These are phyloP conservation scores for Leishmania tarentolae DNA, from an alignment of 208 protist species.

Conservation along the genomic window DNA sequence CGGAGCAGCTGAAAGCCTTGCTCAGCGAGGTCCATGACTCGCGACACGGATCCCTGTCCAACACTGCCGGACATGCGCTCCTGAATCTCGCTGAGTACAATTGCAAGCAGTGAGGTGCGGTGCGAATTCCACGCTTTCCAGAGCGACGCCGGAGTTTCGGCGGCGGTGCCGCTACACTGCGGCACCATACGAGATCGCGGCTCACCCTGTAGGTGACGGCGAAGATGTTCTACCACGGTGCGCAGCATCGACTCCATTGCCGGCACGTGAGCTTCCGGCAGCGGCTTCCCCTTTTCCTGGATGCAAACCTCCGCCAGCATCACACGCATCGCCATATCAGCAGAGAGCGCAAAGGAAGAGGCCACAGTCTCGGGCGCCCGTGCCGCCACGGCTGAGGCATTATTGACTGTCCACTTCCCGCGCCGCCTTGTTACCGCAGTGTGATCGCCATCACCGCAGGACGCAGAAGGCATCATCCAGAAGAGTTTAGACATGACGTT, in stretches of 20 bases:
- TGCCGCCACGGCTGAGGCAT: not conserved
- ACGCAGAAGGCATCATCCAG: not conserved
- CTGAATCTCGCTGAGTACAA: slow-evolving; percentile 5
- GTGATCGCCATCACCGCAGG: not conserved
- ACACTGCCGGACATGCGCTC: not conserved
- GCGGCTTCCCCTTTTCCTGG: slow-evolving; percentile 11
- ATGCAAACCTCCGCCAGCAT: slow-evolving; percentile 16
- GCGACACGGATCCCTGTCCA: not conserved
- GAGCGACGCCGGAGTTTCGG: not conserved
- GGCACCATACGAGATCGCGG: not conserved
- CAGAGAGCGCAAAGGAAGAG: slow-evolving; percentile 11
- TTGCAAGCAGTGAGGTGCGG: not conserved
- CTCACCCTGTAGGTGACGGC: slow-evolving; percentile 1
- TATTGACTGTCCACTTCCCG: slow-evolving; percentile 10
- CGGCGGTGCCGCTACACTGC: not conserved
- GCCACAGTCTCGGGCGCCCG: not conserved
- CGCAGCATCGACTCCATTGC: slow-evolving; percentile 21
- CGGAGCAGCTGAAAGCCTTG: slow-evolving; percentile 24
- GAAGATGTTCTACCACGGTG: slow-evolving; percentile 15
- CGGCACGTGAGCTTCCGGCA: slow-evolving; percentile 19
- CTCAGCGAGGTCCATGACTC: slow-evolving; percentile 5
- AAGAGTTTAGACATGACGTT: slow-evolving; percentile 19
- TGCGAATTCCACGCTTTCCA: not conserved
- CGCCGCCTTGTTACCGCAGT: not conserved
- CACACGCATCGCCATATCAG: slow-evolving; percentile 14